Evolutionary conservation across 805 yeast genomes (phyloP).

Genomic region (Zygotorulaspora danielsina): DNA sequence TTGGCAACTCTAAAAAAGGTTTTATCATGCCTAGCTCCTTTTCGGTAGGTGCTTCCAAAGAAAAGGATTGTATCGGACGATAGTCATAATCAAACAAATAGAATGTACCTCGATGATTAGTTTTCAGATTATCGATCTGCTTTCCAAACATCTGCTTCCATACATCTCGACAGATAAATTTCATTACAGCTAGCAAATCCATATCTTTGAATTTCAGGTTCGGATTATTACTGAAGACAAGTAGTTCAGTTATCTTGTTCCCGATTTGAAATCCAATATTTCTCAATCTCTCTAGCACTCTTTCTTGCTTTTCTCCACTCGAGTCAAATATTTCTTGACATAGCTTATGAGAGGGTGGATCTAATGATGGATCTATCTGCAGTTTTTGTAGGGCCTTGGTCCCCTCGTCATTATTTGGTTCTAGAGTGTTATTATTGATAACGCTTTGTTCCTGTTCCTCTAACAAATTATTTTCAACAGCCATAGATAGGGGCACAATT

Average conservation of each 20-base stretch:
- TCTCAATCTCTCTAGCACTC: conserved; percentile 57
- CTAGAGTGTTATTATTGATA: conserved; percentile 17
- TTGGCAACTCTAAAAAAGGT: conserved; percentile 34
- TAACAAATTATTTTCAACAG: conserved; percentile 50
- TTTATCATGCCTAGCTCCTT: conserved; percentile 27
- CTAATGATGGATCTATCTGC: conserved; percentile 19
- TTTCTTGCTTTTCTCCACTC: conserved; percentile 41
- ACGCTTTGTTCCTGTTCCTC: conserved; percentile 11
- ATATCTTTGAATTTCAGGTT: conserved; percentile 44
- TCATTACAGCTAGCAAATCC: conserved; percentile 79
- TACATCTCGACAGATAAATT: conserved; percentile 85
- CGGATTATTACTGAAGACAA: conserved; percentile 45
- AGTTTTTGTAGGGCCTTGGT: conserved; percentile 10
- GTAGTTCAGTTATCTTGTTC: conserved; percentile 47
- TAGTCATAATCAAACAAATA: conserved; percentile 34
- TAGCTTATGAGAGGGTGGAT: conserved; percentile 28
- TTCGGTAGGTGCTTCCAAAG: conserved; percentile 17
- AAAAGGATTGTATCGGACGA: conserved; percentile 27
- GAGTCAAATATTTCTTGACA: conserved; percentile 31
- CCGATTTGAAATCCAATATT: conserved; percentile 70
- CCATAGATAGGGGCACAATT: conserved; percentile 64
- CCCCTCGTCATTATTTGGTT: conserved; percentile 9
- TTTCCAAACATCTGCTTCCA: conserved; percentile 79
- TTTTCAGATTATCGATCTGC: conserved; percentile 86
- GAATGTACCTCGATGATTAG: conserved; percentile 70